Evolutionary conservation across 1,284 basidiomycete genomes (phyloP).

Genomic region (Stereum hirsutum): DNA sequence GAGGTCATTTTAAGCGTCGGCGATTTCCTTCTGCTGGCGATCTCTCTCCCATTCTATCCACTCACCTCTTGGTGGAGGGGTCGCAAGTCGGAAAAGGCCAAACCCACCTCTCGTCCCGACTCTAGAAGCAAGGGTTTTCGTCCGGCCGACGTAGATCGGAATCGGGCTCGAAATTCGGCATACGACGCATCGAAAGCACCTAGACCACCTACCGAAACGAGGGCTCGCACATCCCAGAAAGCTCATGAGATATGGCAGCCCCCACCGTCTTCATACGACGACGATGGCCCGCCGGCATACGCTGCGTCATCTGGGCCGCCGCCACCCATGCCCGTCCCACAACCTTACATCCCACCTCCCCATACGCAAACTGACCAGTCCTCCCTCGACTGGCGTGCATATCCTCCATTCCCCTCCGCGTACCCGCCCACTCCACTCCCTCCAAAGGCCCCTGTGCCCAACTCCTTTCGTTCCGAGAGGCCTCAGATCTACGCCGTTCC

Average conservation of each 20-base stretch:
- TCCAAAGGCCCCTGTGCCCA: constrained; percentile 5
- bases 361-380: constrained; percentile 11
- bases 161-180: not conserved
- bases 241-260: constrained; percentile 31
- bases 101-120: constrained; percentile 9
- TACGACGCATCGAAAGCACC: too few species aligned
- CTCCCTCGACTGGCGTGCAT: constrained; percentile 33
- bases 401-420: constrained; percentile 43
- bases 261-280: constrained; percentile 22
- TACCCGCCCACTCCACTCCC: constrained; percentile 39
- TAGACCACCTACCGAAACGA: not conserved
- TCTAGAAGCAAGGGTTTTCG: not conserved
- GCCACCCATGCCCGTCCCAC: constrained; percentile 15
- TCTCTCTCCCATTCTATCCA: constrained; percentile 42
- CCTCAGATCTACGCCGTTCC: not conserved
- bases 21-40: constrained; percentile 52
- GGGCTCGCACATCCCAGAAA: not conserved
- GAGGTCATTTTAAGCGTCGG: constrained; percentile 49
- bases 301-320: constrained; percentile 13
- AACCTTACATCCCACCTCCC: constrained; percentile 13
- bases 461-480: constrained; percentile 7
- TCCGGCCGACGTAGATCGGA: not conserved
- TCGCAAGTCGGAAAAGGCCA: constrained; percentile 10
- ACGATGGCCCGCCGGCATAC: constrained; percentile 10
- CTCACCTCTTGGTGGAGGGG: constrained; percentile 33